Evolutionary conservation across 805 yeast species (phyloP).

Genomic region (Saccharomycopsis fermentans): DNA sequence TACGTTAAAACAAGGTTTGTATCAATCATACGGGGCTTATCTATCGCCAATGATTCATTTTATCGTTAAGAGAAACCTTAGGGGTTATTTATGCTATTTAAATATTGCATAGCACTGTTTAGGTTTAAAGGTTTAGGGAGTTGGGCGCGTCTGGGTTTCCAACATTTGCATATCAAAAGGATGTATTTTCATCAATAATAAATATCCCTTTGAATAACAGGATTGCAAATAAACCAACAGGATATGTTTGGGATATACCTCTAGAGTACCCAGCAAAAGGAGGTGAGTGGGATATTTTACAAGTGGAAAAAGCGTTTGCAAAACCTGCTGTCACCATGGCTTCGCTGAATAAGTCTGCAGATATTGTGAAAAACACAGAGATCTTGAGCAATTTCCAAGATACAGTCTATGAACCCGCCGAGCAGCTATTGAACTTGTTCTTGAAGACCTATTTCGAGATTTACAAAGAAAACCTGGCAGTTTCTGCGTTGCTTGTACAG

Average conservation of each 20-base stretch:
- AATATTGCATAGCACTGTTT: not conserved
- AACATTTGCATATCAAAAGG: no score
- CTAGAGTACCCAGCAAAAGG: no score
- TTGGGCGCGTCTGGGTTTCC: no score
- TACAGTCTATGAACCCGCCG: not conserved
- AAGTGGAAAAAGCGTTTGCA: not conserved
- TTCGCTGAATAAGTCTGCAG: not conserved
- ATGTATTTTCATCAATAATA: no score
- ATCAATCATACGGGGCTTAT: no score
- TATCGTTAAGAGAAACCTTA: not conserved
- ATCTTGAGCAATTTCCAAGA: not conserved
- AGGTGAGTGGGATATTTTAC: not conserved
- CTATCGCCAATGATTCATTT: not conserved
- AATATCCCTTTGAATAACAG: no score
- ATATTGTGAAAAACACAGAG: not conserved
- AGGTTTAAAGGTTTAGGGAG: not conserved
- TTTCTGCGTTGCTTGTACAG: not conserved
- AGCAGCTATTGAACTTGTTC: not conserved
- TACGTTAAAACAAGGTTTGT: no score
- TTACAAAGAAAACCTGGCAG: not conserved
- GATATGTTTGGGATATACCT: no score
- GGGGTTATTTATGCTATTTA: not conserved
- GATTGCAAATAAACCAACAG: no score
- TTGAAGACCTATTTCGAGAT: not conserved
- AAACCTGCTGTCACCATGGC: not conserved